Base-by-base conservation (phyloP, 2,329 filamentous ascomycete species). In the Diaporthe longicolla region DNA sequence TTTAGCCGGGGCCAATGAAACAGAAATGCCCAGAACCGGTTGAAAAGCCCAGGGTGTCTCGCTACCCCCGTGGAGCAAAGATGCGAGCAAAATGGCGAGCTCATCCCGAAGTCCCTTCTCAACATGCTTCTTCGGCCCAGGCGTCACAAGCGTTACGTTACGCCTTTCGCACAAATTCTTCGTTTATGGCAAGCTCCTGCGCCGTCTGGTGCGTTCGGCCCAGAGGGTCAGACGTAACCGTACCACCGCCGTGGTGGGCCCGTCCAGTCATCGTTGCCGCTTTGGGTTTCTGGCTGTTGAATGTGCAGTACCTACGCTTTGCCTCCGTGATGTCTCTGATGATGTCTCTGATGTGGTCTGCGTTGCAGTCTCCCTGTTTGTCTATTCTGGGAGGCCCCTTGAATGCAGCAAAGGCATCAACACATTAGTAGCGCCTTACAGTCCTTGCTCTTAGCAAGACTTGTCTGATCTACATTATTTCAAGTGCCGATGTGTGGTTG, bases 1-100 rank as follows among this genome's bases (percentile, higher is more conserved):
- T 66, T 54, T 72, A 69, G 32, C 70, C 73, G 59, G 73, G 55
- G 26, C 73, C 73, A 74, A 72, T 72, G 54, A 69, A 57, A 68
- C 45, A 52, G 37, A 61, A 71, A 52, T 57, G 61, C 45, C 43
- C 58, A 65, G 48, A 61, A 52, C 43, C 63, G 63, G 63, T 21
- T 68, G 63, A 68, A 54, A 21, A 32, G 48, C 63, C 63, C 65
- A 40, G 24, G 72, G 66, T 69, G 71, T 50, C 71, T 73, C 59
- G 73, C 69, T 65, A 37, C 48, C 57, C 52, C 61, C 43, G 43
- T 74, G 61, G 29, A 72, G 69, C 58, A 71, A 71, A 73, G 58
- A 65, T 59, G 72, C 54, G 73, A 74, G 57, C 54, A 66, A 72
- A 66, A 68, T 68, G 48, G 59, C 69, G 70, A 69, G 43, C 69